A percentile compares a stretch with the other conserved stretches of the same genome.
phyloP scores from a whole-genome alignment of 2,329 filamentous ascomycete species.

The Colletotrichum tropicale region DNA sequence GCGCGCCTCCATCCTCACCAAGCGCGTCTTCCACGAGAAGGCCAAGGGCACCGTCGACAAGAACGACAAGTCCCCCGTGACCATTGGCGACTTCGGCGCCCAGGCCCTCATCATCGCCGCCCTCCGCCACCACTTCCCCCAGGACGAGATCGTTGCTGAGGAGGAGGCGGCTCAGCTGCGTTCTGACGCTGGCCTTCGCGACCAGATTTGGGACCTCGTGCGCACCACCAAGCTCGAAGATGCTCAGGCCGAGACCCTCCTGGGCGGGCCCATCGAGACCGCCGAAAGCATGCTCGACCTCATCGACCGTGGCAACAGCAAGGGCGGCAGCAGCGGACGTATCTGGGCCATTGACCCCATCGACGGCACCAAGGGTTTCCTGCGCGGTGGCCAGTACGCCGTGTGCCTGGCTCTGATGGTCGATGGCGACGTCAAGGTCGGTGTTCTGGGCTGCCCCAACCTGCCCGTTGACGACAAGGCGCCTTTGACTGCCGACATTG shows the following conservation, averaged over 20 bases:
- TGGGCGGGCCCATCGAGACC: constrained; percentile 72
- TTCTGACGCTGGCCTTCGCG: constrained; percentile 68
- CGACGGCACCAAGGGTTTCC: constrained; percentile 96
- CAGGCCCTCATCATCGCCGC: constrained; percentile 95
- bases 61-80: constrained; percentile 94
- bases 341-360: constrained; percentile 98
- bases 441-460: constrained; percentile 94
- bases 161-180: constrained; percentile 87
- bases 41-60: constrained; percentile 95
- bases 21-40: constrained; percentile 72
- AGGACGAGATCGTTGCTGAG: constrained; percentile 91
- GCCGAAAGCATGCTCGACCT: constrained; percentile 71
- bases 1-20: constrained; percentile 65
- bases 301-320: constrained; percentile 71
- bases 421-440: constrained; percentile 91
- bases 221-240: constrained; percentile 73
- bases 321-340: constrained; percentile 74
- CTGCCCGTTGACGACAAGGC: constrained; percentile 84
- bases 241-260: constrained; percentile 64
- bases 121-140: constrained; percentile 86
- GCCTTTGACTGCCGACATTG: constrained; percentile 73
- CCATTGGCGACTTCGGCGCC: constrained; percentile 96
- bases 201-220: constrained; percentile 83
- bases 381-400: constrained; percentile 95
- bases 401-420: constrained; percentile 92